A percentile compares a stretch with the other conserved stretches of the same genome.
These are phyloP conservation scores for Sugiyamaella smithiae DNA, from an alignment of 805 yeast genomes.

Conservation along the genomic window DNA sequence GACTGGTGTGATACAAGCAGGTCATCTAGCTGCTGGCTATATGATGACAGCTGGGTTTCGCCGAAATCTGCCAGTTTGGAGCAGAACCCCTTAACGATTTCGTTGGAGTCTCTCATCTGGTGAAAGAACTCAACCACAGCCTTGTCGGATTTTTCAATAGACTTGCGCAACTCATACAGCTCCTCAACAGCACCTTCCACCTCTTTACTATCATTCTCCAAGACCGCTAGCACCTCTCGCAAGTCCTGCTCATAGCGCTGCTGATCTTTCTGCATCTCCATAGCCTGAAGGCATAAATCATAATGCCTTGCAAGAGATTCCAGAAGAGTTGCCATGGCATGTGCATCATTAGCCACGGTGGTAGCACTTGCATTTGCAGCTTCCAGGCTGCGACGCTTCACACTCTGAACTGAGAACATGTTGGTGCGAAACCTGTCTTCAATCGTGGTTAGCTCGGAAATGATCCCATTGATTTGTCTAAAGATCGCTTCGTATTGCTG, in stretches of 20 bases:
- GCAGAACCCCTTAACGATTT: conserved; percentile 18
- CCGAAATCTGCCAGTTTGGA: conserved; percentile 24
- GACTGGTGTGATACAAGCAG: conserved; percentile 23
- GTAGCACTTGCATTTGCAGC: conserved; percentile 26
- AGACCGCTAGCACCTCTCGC: conserved; percentile 55
- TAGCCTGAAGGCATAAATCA: conserved; percentile 66
- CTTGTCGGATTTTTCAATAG: conserved; percentile 20
- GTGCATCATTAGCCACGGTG: conserved; percentile 43
- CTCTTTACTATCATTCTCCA: conserved; percentile 37
- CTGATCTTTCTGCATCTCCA: conserved; percentile 36
- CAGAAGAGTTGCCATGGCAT: conserved; percentile 65
- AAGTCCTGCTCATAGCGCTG: conserved; percentile 36
- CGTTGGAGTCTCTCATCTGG: conserved; percentile 30
- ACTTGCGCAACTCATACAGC: conserved; percentile 23
- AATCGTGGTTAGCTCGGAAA: conserved; percentile 27
- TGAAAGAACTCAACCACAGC: conserved; percentile 22
- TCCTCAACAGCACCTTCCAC: conserved; percentile 32
- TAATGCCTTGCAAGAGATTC: conserved; percentile 76
- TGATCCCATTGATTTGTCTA: conserved; percentile 25
- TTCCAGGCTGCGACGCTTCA: conserved; percentile 27
- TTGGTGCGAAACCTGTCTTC: conserved; percentile 11
- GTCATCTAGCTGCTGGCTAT: conserved; percentile 23
- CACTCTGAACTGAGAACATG: conserved; percentile 21
- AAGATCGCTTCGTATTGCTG: conserved; percentile 30
- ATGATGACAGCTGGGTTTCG: conserved; percentile 16